Percentiles rank a stretch among this genome's conserved stretches.
These are phyloP conservation scores for Aegilops umbellulata DNA, from an alignment of 176 grass and related monocot species.

Conservation along the genomic window DNA sequence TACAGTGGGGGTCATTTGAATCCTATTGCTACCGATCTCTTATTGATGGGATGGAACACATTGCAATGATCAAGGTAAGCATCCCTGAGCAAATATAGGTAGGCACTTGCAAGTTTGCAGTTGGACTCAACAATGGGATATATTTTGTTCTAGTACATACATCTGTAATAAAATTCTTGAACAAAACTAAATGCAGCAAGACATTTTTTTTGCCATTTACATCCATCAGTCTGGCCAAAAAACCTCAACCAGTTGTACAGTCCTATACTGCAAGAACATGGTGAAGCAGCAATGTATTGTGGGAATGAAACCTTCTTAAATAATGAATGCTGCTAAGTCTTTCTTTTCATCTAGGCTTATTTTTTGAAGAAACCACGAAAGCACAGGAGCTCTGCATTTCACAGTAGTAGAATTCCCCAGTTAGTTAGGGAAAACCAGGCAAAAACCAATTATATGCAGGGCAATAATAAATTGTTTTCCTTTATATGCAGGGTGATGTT, in stretches of 20 bases:
- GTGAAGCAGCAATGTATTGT: not conserved
- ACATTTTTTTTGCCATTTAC: not conserved
- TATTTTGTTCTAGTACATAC: not conserved
- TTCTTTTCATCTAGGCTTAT: not conserved
- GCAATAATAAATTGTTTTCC: not conserved
- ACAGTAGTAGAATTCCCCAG: not conserved
- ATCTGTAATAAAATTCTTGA: not conserved
- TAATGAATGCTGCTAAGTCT: not conserved
- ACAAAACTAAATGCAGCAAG: not conserved
- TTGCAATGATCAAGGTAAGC: slow-evolving; percentile 96
- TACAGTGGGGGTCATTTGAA: slow-evolving; percentile 74
- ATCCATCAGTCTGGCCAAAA: slow-evolving; percentile 21
- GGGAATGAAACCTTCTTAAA: not conserved
- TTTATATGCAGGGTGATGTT: slow-evolving; percentile 77
- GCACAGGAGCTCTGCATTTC: not conserved
- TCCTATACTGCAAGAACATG: not conserved
- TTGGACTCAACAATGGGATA: not conserved
- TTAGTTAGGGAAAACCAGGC: not conserved
- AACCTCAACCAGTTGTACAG: not conserved
- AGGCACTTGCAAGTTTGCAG: not conserved
- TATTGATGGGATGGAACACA: slow-evolving; percentile 98
- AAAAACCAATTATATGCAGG: not conserved
- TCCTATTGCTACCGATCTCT: slow-evolving; percentile 79
- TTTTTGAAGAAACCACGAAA: not conserved
- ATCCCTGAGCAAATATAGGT: slow-evolving; percentile 6